phyloP scores from a whole-genome alignment of 23 red algal species.

The Gracilaria gracilis region DNA sequence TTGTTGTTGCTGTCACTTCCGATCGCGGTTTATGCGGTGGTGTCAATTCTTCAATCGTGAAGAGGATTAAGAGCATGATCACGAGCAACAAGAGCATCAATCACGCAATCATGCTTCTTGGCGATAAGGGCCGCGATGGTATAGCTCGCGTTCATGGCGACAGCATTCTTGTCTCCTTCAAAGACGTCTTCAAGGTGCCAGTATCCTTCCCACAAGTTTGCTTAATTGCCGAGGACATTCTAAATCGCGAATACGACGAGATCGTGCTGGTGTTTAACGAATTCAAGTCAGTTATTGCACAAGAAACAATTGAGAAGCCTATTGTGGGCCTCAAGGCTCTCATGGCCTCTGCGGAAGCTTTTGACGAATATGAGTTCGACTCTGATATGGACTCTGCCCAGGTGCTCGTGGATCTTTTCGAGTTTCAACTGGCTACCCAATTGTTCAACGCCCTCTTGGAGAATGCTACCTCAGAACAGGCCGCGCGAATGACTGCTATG shows the following conservation, averaged over 20 bases:
- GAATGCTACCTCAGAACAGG: constrained; percentile 97
- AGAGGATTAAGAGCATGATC: constrained; percentile 79
- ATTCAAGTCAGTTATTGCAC: constrained; percentile 94
- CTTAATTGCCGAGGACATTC: constrained; percentile 96
- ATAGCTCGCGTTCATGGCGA: constrained; percentile 74
- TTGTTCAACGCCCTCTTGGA: constrained; percentile 89
- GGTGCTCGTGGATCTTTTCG: constrained; percentile 95
- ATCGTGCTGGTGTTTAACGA: constrained; percentile 93
- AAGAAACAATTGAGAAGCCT: constrained; percentile 70
- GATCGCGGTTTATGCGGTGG: constrained; percentile 98
- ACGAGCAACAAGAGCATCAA: constrained; percentile 32
- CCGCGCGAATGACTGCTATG: constrained; percentile 95
- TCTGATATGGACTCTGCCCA: constrained; percentile 97
- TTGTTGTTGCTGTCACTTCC: constrained; percentile 91
- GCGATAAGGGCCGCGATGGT: constrained; percentile 97
- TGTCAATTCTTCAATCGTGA: constrained; percentile 92
- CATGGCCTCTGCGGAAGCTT: constrained; percentile 85
- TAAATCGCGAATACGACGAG: constrained; percentile 76
- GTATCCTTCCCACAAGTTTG: constrained; percentile 92
- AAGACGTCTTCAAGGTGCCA: constrained; percentile 97
- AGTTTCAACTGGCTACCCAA: constrained; percentile 97
- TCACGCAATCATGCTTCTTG: constrained; percentile 87
- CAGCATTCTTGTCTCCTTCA: constrained; percentile 80
- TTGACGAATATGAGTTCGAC: constrained; percentile 98
- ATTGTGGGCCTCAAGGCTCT: constrained; percentile 85